A percentile compares a stretch with the other conserved stretches of the same genome.
phyloP scores from a whole-genome alignment of 2,329 filamentous ascomycete genomes.

The Neopestalotiopsis sp. region DNA sequence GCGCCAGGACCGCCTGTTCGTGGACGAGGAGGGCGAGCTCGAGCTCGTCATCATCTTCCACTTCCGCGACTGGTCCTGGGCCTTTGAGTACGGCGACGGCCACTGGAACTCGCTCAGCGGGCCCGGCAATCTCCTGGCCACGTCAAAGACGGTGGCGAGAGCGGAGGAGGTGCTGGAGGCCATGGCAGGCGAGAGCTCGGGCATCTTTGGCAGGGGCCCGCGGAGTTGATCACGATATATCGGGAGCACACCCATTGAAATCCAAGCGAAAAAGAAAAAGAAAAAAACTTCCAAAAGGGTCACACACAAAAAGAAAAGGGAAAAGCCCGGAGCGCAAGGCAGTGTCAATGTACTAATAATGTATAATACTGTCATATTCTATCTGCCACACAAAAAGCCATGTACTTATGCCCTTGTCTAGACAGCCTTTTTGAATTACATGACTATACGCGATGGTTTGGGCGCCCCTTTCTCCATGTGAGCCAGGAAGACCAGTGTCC shows the following conservation, averaged over 20 bases:
- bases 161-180: slow-evolving; percentile 7
- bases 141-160: not conserved
- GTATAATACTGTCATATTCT: not conserved
- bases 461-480: slow-evolving; percentile 1
- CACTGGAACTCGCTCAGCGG: not conserved
- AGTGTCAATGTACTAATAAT: slow-evolving; percentile 10
- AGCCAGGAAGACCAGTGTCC: slow-evolving; percentile 11
- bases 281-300: too few relatives aligned
- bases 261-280: not conserved
- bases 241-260: not conserved
- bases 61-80: slow-evolving; percentile 17
- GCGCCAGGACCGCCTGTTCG: slow-evolving; percentile 12
- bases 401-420: not conserved
- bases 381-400: not conserved
- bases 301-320: not conserved
- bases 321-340: not conserved
- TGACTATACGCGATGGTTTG: slow-evolving; percentile 8
- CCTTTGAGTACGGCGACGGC: not conserved
- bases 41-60: slow-evolving; percentile 16
- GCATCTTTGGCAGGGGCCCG: not conserved
- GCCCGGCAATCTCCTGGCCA: not conserved
- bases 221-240: not conserved
- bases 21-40: not conserved
- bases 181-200: not conserved
- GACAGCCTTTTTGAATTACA: not conserved